Percentiles rank a stretch among this genome's conserved stretches.
Conservation (phyloP, 2,329 filamentous ascomycete genomes). For the Paraphoma chrysanthemicola region DNA sequence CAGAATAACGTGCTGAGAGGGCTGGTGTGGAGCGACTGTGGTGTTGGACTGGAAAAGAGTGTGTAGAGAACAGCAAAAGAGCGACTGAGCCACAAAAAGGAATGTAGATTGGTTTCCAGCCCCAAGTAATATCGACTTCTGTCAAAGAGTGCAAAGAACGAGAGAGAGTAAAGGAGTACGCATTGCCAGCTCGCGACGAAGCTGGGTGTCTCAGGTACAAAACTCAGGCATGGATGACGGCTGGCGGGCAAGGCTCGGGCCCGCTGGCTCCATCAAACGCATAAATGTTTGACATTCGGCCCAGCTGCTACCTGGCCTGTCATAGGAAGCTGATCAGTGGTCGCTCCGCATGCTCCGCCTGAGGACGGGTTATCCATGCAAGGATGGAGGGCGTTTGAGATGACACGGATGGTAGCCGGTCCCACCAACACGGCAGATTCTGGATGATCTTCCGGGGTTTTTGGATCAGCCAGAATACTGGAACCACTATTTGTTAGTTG, state of each 20-base stretch:
- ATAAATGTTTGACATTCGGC: conserved; percentile 43
- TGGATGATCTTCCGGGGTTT: conserved; percentile 2
- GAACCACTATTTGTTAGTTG: neutral
- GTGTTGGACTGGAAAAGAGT: conserved; percentile 4
- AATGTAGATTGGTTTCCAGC: conserved; percentile 24
- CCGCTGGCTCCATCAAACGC: conserved; percentile 42
- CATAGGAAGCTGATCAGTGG: conserved; percentile 21
- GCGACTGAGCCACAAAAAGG: conserved; percentile 17
- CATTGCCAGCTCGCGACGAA: conserved; percentile 30
- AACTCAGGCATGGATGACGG: conserved; percentile 36
- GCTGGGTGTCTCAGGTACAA: conserved; percentile 42
- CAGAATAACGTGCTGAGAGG: neutral
- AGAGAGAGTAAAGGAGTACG: conserved; percentile 25
- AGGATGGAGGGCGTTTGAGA: conserved; percentile 26
- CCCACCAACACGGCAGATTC: conserved; percentile 18
- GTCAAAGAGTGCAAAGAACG: conserved; percentile 22
- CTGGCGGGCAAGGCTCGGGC: conserved; percentile 25
- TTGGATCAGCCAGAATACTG: conserved; percentile 5
- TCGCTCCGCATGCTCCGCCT: conserved; percentile 8
- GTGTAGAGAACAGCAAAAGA: conserved; percentile 12
- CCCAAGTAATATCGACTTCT: conserved; percentile 28
- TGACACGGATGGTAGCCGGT: conserved; percentile 24
- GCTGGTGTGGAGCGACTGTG: neutral
- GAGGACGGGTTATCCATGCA: conserved; percentile 27
- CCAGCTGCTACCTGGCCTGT: conserved; percentile 35